These are phyloP conservation scores for Babesia caballi DNA, from an alignment of 169 alveolate genomes.

Conservation along the genomic window DNA sequence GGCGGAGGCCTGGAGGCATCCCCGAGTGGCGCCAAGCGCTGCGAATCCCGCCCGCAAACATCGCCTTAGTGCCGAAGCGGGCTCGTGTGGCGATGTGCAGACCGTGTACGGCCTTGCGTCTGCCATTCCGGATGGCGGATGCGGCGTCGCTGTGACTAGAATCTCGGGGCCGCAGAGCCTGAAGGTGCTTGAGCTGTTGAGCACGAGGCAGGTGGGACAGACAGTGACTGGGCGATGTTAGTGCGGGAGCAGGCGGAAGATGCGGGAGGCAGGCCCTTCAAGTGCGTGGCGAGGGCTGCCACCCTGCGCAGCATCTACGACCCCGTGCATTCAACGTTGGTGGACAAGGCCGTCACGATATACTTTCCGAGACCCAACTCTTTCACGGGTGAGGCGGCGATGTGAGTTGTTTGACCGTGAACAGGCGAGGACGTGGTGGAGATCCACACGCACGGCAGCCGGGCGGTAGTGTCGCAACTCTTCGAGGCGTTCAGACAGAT, in stretches of 20 bases:
- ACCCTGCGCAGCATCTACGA: constrained; percentile 32
- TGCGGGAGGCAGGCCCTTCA: neutral
- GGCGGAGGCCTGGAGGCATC: constrained; percentile 24
- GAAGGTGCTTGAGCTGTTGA: constrained; percentile 27
- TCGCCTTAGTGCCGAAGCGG: neutral
- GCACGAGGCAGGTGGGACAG: constrained; percentile 5
- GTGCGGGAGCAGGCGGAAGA: neutral
- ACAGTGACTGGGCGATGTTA: neutral
- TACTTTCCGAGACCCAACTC: constrained; percentile 69
- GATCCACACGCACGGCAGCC: constrained; percentile 75
- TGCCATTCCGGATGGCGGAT: constrained; percentile 63
- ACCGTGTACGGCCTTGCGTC: constrained; percentile 60
- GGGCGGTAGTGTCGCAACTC: constrained; percentile 60
- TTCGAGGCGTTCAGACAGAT: constrained; percentile 47
- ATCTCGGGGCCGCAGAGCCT: constrained; percentile 50
- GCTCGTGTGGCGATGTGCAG: neutral
- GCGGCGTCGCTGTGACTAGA: constrained; percentile 61
- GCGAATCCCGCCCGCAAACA: neutral
- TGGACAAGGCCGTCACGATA: constrained; percentile 49
- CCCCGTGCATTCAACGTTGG: neutral
- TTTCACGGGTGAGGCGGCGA: constrained; percentile 52
- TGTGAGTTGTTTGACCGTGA: neutral
- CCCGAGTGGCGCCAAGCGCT: too few relatives aligned
- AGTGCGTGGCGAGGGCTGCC: constrained; percentile 24
- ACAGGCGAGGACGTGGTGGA: constrained; percentile 80